phyloP scores from a whole-genome alignment of 768 basidiomycete genomes.

The Polyporus arcularius region DNA sequence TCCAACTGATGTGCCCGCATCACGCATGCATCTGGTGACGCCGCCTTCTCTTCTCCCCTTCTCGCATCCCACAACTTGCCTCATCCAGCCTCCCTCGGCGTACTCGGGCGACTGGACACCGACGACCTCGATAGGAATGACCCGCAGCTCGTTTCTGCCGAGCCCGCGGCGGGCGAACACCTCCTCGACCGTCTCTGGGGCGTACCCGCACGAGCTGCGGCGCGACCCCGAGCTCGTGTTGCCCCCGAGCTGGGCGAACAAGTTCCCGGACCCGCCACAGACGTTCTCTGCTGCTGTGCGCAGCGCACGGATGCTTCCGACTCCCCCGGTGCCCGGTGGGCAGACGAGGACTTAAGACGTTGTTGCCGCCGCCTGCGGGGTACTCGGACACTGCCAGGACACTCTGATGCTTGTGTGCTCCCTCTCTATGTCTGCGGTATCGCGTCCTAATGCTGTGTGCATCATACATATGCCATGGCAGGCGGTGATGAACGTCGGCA shows the following conservation, averaged over 20 bases:
- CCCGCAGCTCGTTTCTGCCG: conserved; percentile 6
- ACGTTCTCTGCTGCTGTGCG: not conserved
- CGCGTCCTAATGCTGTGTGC: no score
- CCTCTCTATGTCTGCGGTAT: no score
- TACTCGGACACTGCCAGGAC: no score
- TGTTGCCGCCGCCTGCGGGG: no score
- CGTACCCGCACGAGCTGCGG: conserved; percentile 19
- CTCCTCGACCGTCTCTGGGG: conserved; percentile 15
- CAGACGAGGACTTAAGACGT: no score
- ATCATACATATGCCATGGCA: no score
- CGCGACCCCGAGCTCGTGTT: conserved; percentile 13
- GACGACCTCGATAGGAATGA: not conserved
- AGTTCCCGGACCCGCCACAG: conserved; percentile 12
- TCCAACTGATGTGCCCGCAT: not conserved
- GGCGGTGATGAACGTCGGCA: no score
- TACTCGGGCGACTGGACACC: conserved; percentile 2
- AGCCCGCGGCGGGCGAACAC: conserved; percentile 15
- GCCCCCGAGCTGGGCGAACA: conserved; percentile 12
- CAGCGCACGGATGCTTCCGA: no score
- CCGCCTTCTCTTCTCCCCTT: no score
- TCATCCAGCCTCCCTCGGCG: not conserved
- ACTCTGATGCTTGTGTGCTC: no score
- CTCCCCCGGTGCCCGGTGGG: no score
- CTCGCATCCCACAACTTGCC: not conserved
- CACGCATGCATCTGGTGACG: no score